Percentiles rank a stretch among this genome's conserved stretches.
Evolutionary conservation across 129 eudicot species (phyloP).

Genomic region (Flaveria bidentis): DNA sequence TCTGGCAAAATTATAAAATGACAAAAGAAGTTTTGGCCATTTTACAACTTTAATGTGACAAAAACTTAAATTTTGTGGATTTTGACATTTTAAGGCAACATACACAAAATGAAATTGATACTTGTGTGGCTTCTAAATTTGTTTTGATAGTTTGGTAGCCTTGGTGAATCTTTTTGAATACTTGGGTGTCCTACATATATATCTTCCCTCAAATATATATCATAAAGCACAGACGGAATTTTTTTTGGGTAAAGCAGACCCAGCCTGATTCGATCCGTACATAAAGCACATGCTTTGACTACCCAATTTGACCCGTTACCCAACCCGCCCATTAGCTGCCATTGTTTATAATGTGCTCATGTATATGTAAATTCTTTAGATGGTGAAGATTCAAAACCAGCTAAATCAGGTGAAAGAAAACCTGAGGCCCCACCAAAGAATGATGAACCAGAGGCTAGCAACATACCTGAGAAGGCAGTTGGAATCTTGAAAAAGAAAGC

Average conservation of each 20-base stretch:
- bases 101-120: background rate
- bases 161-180: background rate
- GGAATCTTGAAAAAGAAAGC: conserved; percentile 77
- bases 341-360: background rate
- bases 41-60: background rate
- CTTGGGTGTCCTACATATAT: background rate
- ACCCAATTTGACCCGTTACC: background rate
- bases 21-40: background rate
- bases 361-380: conserved; percentile 39
- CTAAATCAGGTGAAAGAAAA: conserved; percentile 46
- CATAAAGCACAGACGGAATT: background rate
- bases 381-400: conserved; percentile 54
- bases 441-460: conserved; percentile 52
- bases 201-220: background rate
- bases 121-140: background rate
- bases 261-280: too few species aligned
- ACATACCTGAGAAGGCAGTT: conserved; percentile 65
- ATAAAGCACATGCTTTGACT: too few species aligned
- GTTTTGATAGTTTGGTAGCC: background rate
- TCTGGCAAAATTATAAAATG: background rate
- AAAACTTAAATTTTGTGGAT: background rate
- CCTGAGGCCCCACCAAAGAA: conserved; percentile 45
- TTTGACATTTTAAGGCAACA: background rate
- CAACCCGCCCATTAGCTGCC: background rate
- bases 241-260: background rate